phyloP scores from a whole-genome alignment of 2,329 filamentous ascomycete genomes.

The Calcarisporium arbuscula region DNA sequence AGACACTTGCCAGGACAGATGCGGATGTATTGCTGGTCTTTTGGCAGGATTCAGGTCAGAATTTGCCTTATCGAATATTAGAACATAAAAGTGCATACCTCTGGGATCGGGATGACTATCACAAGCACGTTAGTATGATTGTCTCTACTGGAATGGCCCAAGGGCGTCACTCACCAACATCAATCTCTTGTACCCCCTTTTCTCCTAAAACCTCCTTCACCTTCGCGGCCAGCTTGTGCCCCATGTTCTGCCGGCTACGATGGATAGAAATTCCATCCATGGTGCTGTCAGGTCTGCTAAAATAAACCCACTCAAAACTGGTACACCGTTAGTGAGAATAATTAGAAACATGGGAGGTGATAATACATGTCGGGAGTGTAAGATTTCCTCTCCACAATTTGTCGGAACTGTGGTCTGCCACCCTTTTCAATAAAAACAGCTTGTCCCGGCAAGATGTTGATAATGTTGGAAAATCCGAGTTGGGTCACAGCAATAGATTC shows the following conservation, averaged over 20 bases:
- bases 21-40: conserved; percentile 78
- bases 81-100: conserved; percentile 18
- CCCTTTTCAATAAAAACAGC: conserved; percentile 83
- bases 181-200: conserved; percentile 67
- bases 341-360: too few relatives aligned
- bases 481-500: conserved; percentile 80
- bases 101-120: conserved; percentile 64
- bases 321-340: too few relatives aligned
- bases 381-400: conserved; percentile 60
- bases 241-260: conserved; percentile 80
- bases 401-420: conserved; percentile 63
- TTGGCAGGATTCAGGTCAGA: conserved; percentile 1
- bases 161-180: conserved; percentile 43
- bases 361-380: conserved; percentile 73
- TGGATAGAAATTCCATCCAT: conserved; percentile 89
- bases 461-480: conserved; percentile 70
- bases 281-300: conserved; percentile 71
- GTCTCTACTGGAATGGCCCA: background rate
- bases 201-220: conserved; percentile 62
- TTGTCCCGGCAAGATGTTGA: conserved; percentile 75
- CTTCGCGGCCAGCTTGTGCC: conserved; percentile 68
- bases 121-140: conserved; percentile 8
- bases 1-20: conserved; percentile 64
- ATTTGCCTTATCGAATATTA: background rate
- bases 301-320: conserved; percentile 90